Base-by-base conservation (phyloP, 129 eudicot species). In the Flaveria brownii region DNA sequence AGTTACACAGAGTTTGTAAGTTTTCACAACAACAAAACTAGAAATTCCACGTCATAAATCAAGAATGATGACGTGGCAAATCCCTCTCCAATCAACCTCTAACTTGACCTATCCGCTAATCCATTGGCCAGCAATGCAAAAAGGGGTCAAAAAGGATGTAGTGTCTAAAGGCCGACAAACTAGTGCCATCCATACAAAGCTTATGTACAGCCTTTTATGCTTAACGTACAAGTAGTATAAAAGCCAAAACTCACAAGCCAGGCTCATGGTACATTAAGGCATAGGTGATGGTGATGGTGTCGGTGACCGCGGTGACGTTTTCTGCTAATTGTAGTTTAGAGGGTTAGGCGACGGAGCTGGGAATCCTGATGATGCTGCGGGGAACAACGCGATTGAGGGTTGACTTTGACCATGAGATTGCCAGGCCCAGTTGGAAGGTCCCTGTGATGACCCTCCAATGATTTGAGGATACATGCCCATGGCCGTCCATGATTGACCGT, bases 321-420 rank as follows among this genome's bases (percentile, higher is more conserved):
- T 74, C 49, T 86, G 81, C 68, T 78, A 82, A 43, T 71, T 76
- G 80, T 78, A 83, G 17, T 85, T 74, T 0, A 80, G 42, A 39
- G 50, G 43, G 50, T 77, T 36, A 42, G 7, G 79, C 57, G 36
- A 68, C 72, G 79, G 82, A 81, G 86, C 23, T 78, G 82, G 78
- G 94, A 86, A 89, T 89, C 94, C 94, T 88, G 94, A 88, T 88
- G 94, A 86, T 88, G 94, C 94, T 77, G 84, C 72, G 9, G 79
- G 52, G 52, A 72, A 60, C 23, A 61, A 17, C 16, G 71, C 42
- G 54, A 71, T 54, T 78, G 86, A 76, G 59, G 45, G 46, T 23
- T 73, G 83, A 78, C 51, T 60, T 42, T 71, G 82, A 76, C 83
- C 72, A 41, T 84, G 79, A 56, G 78, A 50, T 86, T 84, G 94